A percentile compares a stretch with the other conserved stretches of the same genome.
These are phyloP conservation scores for Pichia thaimueangensis DNA, from an alignment of 805 yeast genomes.

Conservation along the genomic window DNA sequence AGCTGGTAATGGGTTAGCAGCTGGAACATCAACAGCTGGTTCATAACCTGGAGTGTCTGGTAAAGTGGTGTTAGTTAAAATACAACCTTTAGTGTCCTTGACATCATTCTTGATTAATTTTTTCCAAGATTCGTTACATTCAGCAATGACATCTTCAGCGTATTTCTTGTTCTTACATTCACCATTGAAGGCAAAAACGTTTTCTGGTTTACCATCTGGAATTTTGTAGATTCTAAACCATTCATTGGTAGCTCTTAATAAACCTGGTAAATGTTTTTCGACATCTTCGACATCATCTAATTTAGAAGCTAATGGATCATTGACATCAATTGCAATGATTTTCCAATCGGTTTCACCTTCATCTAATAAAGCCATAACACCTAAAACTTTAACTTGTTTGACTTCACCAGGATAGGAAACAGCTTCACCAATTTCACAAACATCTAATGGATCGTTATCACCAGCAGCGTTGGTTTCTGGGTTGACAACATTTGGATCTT, in stretches of 20 bases:
- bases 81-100: slow-evolving; percentile 57
- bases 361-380: slow-evolving; percentile 91
- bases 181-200: slow-evolving; percentile 95
- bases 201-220: slow-evolving; percentile 97
- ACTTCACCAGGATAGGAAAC: slow-evolving; percentile 66
- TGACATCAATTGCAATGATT: slow-evolving; percentile 79
- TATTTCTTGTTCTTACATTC: slow-evolving; percentile 82
- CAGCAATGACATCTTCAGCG: slow-evolving; percentile 77
- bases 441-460: slow-evolving; percentile 84
- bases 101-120: slow-evolving; percentile 58
- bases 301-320: slow-evolving; percentile 85
- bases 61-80: slow-evolving; percentile 72
- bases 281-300: slow-evolving; percentile 89
- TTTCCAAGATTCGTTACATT: slow-evolving; percentile 83
- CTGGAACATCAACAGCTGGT: slow-evolving; percentile 51
- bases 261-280: slow-evolving; percentile 82
- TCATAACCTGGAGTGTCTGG: slow-evolving; percentile 48
- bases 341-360: slow-evolving; percentile 92
- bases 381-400: slow-evolving; percentile 85
- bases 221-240: slow-evolving; percentile 98
- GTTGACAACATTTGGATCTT: slow-evolving; percentile 58
- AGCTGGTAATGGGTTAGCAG: slow-evolving; percentile 65
- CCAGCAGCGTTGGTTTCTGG: slow-evolving; percentile 67
- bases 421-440: slow-evolving; percentile 71
- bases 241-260: slow-evolving; percentile 88